Evolutionary conservation across 108 stramenopile genomes (phyloP).

Genomic region (Cyclotella baltica): DNA sequence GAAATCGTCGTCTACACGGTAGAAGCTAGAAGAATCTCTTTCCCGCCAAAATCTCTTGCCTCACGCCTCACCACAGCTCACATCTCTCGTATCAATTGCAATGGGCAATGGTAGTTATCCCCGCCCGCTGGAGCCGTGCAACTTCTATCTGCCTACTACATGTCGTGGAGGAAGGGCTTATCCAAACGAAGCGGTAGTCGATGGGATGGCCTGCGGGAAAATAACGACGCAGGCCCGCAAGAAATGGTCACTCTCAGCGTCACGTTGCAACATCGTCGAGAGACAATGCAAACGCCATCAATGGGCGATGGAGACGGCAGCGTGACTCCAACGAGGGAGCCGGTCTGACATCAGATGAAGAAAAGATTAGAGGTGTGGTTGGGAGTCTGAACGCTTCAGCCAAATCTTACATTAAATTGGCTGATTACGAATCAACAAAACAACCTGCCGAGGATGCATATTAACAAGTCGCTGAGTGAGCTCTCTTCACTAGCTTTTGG

Average conservation of each 20-base stretch:
- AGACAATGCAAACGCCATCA: neutral
- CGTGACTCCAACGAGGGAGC: neutral
- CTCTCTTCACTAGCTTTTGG: neutral
- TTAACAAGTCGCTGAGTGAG: neutral
- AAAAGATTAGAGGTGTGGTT: neutral
- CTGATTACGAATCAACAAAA: neutral
- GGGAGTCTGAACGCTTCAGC: neutral
- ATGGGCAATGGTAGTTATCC: no score
- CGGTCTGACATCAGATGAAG: neutral
- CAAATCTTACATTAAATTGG: neutral
- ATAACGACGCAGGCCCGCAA: neutral
- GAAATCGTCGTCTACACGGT: no score
- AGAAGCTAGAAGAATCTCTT: no score
- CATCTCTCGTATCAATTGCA: no score
- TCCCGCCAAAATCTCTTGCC: no score
- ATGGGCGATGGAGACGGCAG: neutral
- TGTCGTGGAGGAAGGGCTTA: neutral
- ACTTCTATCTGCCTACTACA: no score
- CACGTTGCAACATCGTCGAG: neutral
- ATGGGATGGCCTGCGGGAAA: conserved; percentile 13
- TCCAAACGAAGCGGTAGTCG: conserved; percentile 14
- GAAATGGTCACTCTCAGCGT: neutral
- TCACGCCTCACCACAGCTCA: no score
- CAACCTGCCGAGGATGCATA: neutral
- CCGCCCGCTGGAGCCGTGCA: no score